Percentiles rank a stretch among this genome's conserved stretches.
Conservation (phyloP, 345 rosid species). For the rapeseed (Brassica napus) region DNA sequence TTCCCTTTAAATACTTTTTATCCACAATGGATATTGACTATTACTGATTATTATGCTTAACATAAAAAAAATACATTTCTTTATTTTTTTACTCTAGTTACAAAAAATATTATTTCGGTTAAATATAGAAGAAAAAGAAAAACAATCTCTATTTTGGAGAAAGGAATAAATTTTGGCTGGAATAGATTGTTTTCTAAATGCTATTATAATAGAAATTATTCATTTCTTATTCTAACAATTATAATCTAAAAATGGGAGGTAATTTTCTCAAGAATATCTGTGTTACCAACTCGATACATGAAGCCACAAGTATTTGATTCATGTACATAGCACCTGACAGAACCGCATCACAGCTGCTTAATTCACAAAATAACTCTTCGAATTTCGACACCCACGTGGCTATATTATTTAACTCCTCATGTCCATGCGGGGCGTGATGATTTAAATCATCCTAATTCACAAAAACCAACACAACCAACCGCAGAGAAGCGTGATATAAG, state of each 20-base stretch:
- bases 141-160: not conserved
- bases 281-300: not conserved
- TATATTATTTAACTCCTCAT: not conserved
- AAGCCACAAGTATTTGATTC: constrained; percentile 6
- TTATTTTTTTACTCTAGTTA: not conserved
- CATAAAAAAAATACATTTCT: no score
- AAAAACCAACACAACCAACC: no score
- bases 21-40: no score
- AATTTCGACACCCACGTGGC: not conserved
- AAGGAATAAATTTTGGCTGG: not conserved
- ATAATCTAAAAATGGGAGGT: not conserved
- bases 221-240: not conserved
- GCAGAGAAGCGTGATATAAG: not conserved
- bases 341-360: constrained; percentile 5
- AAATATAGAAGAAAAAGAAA: not conserved
- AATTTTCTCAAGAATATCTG: not conserved
- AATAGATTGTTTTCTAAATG: not conserved
- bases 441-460: no score
- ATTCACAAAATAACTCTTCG: not conserved
- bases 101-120: not conserved
- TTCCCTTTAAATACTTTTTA: no score
- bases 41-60: no score
- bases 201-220: not conserved
- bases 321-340: not conserved
- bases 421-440: no score